These are phyloP conservation scores for Termitomyces heimii DNA, from an alignment of 768 basidiomycete species.

Conservation along the genomic window DNA sequence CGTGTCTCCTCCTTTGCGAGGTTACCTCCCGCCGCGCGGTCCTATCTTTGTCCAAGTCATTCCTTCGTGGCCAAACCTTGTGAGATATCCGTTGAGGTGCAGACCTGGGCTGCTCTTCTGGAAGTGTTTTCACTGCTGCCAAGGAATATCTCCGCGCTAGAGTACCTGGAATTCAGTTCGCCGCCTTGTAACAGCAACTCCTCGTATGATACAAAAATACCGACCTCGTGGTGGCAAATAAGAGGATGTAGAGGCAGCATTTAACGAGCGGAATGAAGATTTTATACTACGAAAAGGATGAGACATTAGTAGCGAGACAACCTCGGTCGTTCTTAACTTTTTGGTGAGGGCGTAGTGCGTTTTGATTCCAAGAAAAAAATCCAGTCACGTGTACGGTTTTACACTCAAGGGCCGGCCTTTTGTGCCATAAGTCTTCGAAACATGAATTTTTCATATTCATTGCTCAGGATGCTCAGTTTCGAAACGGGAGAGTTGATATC, in stretches of 20 bases:
- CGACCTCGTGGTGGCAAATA: conserved; percentile 13
- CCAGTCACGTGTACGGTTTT: not conserved
- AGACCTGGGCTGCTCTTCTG: conserved; percentile 10
- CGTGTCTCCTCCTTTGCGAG: not conserved
- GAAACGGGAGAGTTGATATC: not conserved
- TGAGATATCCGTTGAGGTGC: conserved; percentile 11
- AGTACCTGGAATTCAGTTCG: conserved; percentile 4
- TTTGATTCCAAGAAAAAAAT: not conserved
- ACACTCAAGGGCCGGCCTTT: not conserved
- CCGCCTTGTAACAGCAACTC: conserved; percentile 7
- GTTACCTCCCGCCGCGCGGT: not conserved
- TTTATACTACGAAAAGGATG: conserved; percentile 20
- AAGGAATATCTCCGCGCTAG: conserved; percentile 21
- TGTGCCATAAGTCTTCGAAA: too few relatives aligned
- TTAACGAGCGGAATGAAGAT: conserved; percentile 18
- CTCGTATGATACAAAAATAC: conserved; percentile 4
- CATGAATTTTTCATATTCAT: not conserved
- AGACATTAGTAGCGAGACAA: conserved; percentile 19
- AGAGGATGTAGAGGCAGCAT: conserved; percentile 5
- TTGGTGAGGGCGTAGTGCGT: not conserved
- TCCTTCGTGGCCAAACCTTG: not conserved
- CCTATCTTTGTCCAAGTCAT: not conserved
- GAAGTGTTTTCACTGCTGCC: conserved; percentile 20
- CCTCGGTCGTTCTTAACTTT: conserved; percentile 6
- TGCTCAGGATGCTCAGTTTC: not conserved